phyloP scores from a whole-genome alignment of 2,329 filamentous ascomycete genomes.

The Graphilbum sp. region DNA sequence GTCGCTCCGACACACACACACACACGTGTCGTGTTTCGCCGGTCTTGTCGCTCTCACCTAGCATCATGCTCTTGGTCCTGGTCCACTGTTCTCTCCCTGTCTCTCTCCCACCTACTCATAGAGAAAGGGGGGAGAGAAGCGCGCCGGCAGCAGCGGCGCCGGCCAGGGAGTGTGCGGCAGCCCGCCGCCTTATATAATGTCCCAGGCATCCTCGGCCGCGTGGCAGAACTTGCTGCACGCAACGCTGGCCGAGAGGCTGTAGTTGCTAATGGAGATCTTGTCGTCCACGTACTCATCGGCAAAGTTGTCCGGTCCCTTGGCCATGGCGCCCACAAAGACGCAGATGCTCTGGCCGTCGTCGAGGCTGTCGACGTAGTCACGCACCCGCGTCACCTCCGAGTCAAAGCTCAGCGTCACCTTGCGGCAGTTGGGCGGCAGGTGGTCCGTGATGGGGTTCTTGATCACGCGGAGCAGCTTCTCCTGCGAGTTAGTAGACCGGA shows the following conservation, averaged over 20 bases:
- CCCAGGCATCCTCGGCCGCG: constrained; percentile 91
- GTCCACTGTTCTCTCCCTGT: neutral
- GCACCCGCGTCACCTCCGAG: constrained; percentile 67
- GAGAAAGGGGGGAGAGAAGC: neutral
- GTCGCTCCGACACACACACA: too few relatives aligned
- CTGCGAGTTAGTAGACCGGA: constrained; percentile 89
- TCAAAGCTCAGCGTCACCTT: constrained; percentile 97
- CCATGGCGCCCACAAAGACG: constrained; percentile 97
- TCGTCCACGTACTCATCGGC: constrained; percentile 91
- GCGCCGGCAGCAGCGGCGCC: too few relatives aligned
- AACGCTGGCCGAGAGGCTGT: constrained; percentile 90
- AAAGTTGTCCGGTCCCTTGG: constrained; percentile 90
- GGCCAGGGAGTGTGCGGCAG: too few relatives aligned
- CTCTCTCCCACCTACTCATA: neutral
- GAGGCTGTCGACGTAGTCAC: constrained; percentile 74
- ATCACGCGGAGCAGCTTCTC: constrained; percentile 97
- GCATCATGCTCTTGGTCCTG: neutral
- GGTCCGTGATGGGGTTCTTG: constrained; percentile 94
- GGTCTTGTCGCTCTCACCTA: too few relatives aligned
- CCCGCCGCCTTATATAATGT: constrained; percentile 49
- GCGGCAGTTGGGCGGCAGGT: constrained; percentile 89
- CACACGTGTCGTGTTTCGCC: too few relatives aligned
- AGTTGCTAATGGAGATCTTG: constrained; percentile 96
- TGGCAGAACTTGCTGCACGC: constrained; percentile 99
- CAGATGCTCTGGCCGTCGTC: constrained; percentile 81